A percentile compares a stretch with the other conserved stretches of the same genome.
Conservation (phyloP, 192 early-diverging fungal species). For the Glomus cerebriforme region DNA sequence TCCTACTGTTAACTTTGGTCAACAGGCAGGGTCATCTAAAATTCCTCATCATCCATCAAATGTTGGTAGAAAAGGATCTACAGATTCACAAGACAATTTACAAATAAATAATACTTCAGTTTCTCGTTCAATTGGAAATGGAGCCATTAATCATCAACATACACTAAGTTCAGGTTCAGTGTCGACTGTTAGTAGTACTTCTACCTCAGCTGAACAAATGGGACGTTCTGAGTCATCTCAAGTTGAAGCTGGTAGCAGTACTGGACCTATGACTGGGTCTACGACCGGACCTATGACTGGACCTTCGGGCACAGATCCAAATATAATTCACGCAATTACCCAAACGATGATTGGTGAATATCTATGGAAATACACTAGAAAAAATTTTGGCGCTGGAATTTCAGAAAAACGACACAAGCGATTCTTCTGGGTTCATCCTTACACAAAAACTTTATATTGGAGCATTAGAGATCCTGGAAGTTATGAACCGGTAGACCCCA, state of each 20-base stretch:
- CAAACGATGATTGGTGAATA: slow-evolving; percentile 80
- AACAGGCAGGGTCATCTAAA: slow-evolving; percentile 1
- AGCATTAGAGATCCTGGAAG: slow-evolving; percentile 61
- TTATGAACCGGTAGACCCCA: slow-evolving; percentile 40
- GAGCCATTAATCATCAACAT: slow-evolving; percentile 9
- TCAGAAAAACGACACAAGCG: slow-evolving; percentile 57
- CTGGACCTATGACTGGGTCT: background rate
- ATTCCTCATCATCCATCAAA: background rate
- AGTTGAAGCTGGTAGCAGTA: slow-evolving; percentile 36
- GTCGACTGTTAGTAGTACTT: slow-evolving; percentile 23
- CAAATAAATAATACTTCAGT: background rate
- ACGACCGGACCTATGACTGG: background rate
- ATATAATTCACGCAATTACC: slow-evolving; percentile 69
- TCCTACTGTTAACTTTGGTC: background rate
- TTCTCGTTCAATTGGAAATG: background rate
- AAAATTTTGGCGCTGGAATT: slow-evolving; percentile 51
- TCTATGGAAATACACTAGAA: slow-evolving; percentile 72
- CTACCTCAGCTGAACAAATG: slow-evolving; percentile 1
- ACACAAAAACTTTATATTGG: slow-evolving; percentile 79
- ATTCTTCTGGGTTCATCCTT: slow-evolving; percentile 84
- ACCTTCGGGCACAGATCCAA: slow-evolving; percentile 50
- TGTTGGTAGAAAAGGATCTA: background rate
- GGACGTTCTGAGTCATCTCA: background rate
- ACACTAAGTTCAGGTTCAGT: slow-evolving; percentile 25
- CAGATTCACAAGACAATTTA: background rate